These are phyloP conservation scores for Ulmus americana DNA, from an alignment of 331 rosid genomes.

Conservation along the genomic window DNA sequence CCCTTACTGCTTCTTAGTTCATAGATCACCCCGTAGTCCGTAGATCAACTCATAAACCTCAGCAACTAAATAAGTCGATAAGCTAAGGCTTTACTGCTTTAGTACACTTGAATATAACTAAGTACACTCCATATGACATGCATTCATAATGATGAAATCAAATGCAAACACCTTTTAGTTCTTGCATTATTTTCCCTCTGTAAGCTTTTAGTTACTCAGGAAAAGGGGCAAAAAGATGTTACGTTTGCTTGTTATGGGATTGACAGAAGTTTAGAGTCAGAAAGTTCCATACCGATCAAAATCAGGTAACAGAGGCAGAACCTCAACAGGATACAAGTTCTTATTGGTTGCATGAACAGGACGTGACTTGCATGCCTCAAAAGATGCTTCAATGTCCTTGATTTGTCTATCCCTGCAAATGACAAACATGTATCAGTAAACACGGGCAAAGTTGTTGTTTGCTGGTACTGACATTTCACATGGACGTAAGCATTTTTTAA, in stretches of 20 bases:
- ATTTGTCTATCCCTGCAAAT: slow-evolving; percentile 80
- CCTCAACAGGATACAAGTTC: slow-evolving; percentile 80
- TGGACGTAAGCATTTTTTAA: slow-evolving; percentile 1
- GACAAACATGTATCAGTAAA: slow-evolving; percentile 5
- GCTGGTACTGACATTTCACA: neutral
- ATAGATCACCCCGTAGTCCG: too few species aligned
- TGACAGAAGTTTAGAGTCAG: neutral
- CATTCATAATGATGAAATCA: too few species aligned
- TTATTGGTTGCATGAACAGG: slow-evolving; percentile 93
- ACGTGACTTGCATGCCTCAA: slow-evolving; percentile 83
- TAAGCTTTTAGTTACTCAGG: neutral
- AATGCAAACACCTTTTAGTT: too few species aligned
- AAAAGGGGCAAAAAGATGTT: neutral
- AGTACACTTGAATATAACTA: too few species aligned
- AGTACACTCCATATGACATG: too few species aligned
- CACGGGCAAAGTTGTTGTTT: neutral
- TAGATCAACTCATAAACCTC: too few species aligned
- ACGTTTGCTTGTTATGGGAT: neutral
- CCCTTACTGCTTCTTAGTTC: too few species aligned
- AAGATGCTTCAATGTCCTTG: slow-evolving; percentile 93
- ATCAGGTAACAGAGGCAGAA: slow-evolving; percentile 89
- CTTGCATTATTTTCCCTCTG: too few species aligned
- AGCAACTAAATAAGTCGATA: too few species aligned
- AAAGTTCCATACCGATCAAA: slow-evolving; percentile 55
- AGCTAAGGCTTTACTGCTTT: too few species aligned